Percentiles rank a stretch among this genome's conserved stretches.
Conservation (phyloP, 805 yeast genomes). For the Yamadazyma insecticola region DNA sequence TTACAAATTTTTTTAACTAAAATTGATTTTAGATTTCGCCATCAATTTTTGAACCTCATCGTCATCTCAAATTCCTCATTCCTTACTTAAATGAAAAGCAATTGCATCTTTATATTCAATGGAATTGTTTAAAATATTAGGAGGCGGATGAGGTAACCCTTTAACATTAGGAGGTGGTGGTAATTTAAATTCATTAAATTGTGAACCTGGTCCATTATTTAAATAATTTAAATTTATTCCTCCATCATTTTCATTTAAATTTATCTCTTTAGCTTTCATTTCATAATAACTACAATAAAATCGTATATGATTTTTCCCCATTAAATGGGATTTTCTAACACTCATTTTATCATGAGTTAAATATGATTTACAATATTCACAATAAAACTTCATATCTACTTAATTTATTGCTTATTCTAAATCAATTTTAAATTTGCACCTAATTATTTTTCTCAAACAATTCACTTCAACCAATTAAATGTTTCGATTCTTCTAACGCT, state of each 20-base stretch:
- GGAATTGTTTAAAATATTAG: slow-evolving; percentile 20
- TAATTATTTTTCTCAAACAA: not conserved
- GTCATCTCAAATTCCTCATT: too few species aligned
- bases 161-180: slow-evolving; percentile 31
- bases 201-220: slow-evolving; percentile 21
- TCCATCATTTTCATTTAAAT: slow-evolving; percentile 28
- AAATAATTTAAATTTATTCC: slow-evolving; percentile 21
- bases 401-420: too few species aligned
- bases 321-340: slow-evolving; percentile 74
- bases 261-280: slow-evolving; percentile 32
- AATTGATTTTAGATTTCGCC: too few species aligned
- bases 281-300: slow-evolving; percentile 75
- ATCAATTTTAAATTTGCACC: too few species aligned
- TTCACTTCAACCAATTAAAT: not conserved
- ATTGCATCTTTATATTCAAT: too few species aligned
- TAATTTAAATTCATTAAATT: slow-evolving; percentile 10
- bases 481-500: too few species aligned
- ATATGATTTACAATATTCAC: slow-evolving; percentile 80
- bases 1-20: too few species aligned
- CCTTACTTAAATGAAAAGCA: too few species aligned
- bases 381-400: slow-evolving; percentile 49
- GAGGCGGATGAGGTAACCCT: slow-evolving; percentile 32
- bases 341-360: slow-evolving; percentile 86
- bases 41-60: too few species aligned
- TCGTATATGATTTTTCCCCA: slow-evolving; percentile 72